Evolutionary conservation across 1,139 yeast species (phyloP).

Genomic region (Fermentozyma sake): DNA sequence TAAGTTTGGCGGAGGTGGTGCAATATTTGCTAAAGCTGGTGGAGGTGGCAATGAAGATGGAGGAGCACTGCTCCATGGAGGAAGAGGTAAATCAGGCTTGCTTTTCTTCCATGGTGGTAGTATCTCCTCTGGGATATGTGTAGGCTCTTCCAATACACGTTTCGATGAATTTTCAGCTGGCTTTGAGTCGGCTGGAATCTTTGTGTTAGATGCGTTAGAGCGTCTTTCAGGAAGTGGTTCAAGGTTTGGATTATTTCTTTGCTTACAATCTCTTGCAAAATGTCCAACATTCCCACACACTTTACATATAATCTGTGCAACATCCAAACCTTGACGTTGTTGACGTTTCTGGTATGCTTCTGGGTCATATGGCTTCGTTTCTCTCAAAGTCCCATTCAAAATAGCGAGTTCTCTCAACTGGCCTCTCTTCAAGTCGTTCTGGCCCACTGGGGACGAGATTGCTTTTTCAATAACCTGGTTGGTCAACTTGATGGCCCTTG

Average conservation of each 20-base stretch:
- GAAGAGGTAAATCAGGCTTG: slow-evolving; percentile 8
- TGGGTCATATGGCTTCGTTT: slow-evolving; percentile 65
- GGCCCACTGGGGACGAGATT: slow-evolving; percentile 86
- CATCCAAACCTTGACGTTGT: slow-evolving; percentile 43
- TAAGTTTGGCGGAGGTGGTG: slow-evolving; percentile 5
- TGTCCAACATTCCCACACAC: slow-evolving; percentile 84
- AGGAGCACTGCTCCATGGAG: slow-evolving; percentile 12
- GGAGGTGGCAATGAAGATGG: slow-evolving; percentile 3
- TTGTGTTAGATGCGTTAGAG: too few relatives aligned
- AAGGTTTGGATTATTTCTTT: slow-evolving; percentile 5
- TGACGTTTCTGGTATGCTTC: slow-evolving; percentile 45
- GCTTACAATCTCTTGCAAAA: slow-evolving; percentile 79
- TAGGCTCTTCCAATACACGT: slow-evolving; percentile 1
- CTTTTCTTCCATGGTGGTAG: slow-evolving; percentile 14
- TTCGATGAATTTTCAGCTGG: background rate
- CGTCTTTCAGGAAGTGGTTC: background rate
- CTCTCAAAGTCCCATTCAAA: slow-evolving; percentile 89
- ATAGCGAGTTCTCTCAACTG: slow-evolving; percentile 91
- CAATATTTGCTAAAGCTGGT: slow-evolving; percentile 4
- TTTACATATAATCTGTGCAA: slow-evolving; percentile 63
- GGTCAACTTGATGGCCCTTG: slow-evolving; percentile 70
- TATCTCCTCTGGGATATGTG: slow-evolving; percentile 2
- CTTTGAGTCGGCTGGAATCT: background rate
- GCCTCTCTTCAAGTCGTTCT: slow-evolving; percentile 84
- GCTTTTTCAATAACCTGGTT: slow-evolving; percentile 78